Evolutionary conservation across 129 eudicot genomes (phyloP).

Genomic region (Oenanthe sinensis): DNA sequence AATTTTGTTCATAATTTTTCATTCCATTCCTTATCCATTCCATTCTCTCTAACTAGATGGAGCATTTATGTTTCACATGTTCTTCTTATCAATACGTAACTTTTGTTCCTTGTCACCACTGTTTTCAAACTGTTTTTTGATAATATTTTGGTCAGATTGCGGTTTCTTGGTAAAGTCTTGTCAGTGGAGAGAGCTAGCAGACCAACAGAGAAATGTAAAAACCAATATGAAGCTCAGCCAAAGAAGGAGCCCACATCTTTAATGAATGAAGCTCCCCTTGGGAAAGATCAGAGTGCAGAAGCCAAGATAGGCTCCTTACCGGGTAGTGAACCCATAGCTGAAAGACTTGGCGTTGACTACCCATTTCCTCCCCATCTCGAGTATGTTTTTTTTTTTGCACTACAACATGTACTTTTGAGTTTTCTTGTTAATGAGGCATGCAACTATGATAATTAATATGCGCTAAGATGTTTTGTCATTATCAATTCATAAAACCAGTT

Average conservation of each 20-base stretch:
- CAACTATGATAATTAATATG: neutral
- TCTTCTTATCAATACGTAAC: neutral
- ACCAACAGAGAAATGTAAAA: conserved; percentile 23
- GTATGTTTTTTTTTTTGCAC: conserved; percentile 30
- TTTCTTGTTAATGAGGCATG: neutral
- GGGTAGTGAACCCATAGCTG: conserved; percentile 69
- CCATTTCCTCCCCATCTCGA: conserved; percentile 96
- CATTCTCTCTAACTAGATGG: neutral
- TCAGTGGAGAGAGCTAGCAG: conserved; percentile 73
- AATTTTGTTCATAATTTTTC: neutral
- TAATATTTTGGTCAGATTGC: conserved; percentile 35
- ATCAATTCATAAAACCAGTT: neutral
- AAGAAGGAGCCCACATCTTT: conserved; percentile 21
- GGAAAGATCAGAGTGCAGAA: conserved; percentile 28
- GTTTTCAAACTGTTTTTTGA: conserved; percentile 1
- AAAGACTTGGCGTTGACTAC: conserved; percentile 81
- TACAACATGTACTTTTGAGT: neutral
- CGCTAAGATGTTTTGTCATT: neutral
- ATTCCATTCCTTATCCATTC: neutral
- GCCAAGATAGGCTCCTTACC: conserved; percentile 19
- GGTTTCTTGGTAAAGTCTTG: conserved; percentile 90
- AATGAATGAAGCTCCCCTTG: conserved; percentile 19
- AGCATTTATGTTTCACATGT: neutral
- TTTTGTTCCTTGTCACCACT: neutral
- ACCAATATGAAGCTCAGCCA: conserved; percentile 22